Evolutionary conservation across 495 filamentous ascomycete genomes (phyloP).

Genomic region (Astrothelium subdiscretum): DNA sequence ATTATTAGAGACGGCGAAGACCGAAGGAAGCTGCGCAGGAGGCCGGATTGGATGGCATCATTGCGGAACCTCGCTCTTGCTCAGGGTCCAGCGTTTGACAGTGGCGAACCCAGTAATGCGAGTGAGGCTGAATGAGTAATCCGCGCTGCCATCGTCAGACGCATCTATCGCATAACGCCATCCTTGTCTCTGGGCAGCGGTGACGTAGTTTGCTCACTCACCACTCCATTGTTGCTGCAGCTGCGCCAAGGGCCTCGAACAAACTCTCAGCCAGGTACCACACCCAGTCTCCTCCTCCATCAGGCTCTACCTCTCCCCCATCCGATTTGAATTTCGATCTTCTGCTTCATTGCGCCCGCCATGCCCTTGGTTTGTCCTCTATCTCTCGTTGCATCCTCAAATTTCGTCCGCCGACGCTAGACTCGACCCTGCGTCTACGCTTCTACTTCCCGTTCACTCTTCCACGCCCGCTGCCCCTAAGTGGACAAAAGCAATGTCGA

Average conservation of each 20-base stretch:
- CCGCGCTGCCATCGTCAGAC: no score
- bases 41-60: no score
- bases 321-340: background rate
- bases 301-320: background rate
- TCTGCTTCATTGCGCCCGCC: background rate
- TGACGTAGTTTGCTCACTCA: background rate
- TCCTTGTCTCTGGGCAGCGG: background rate
- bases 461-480: background rate
- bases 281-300: no score
- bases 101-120: no score
- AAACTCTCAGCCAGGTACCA: background rate
- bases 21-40: no score
- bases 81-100: no score
- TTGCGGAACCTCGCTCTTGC: no score
- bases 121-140: background rate
- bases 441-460: background rate
- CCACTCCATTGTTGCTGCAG: background rate
- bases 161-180: no score
- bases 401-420: background rate
- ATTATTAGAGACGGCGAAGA: no score
- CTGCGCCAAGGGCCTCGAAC: no score
- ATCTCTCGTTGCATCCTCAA: background rate
- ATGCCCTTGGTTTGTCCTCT: background rate
- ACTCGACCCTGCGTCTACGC: background rate
- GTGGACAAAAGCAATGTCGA: background rate